These are phyloP conservation scores for Priceomyces castillae DNA, from an alignment of 805 yeast genomes.

Conservation along the genomic window DNA sequence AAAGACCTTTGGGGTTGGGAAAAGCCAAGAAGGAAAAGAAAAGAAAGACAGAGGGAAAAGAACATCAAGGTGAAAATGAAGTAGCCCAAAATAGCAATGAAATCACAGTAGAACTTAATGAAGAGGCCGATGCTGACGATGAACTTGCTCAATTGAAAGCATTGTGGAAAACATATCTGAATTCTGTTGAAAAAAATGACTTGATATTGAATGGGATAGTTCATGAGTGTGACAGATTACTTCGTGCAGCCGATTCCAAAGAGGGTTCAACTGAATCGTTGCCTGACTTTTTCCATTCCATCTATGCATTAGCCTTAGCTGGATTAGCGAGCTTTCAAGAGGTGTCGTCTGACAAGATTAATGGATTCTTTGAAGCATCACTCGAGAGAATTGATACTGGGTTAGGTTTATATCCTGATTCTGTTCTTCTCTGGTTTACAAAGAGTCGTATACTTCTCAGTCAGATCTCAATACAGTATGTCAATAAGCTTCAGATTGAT, in stretches of 20 bases:
- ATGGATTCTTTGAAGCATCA: conserved; percentile 66
- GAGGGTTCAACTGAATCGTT: conserved; percentile 13
- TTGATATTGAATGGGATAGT: conserved; percentile 74
- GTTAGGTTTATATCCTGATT: conserved; percentile 45
- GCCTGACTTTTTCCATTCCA: conserved; percentile 59
- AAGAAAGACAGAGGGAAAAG: conserved; percentile 28
- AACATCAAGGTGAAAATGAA: conserved; percentile 1
- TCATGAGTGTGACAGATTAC: conserved; percentile 86
- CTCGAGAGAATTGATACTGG: conserved; percentile 68
- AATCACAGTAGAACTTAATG: conserved; percentile 61
- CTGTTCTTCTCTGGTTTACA: conserved; percentile 49
- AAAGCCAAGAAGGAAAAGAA: conserved; percentile 49
- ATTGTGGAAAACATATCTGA: conserved; percentile 62
- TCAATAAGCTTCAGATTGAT: conserved; percentile 48
- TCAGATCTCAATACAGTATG: conserved; percentile 56
- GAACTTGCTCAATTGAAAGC: conserved; percentile 75
- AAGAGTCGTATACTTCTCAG: conserved; percentile 54
- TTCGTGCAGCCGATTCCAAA: conserved; percentile 42
- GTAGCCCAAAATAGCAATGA: conserved; percentile 18
- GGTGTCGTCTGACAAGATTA: conserved; percentile 31
- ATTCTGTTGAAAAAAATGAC: conserved; percentile 59
- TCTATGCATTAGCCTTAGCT: conserved; percentile 70
- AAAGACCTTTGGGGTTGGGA: conserved; percentile 41
- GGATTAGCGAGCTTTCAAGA: conserved; percentile 60
- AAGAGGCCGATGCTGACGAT: conserved; percentile 70